A percentile compares a stretch with the other conserved stretches of the same genome.
Evolutionary conservation across 2,329 filamentous ascomycete species (phyloP).

Genomic region (Scolecobasidium constrictum): DNA sequence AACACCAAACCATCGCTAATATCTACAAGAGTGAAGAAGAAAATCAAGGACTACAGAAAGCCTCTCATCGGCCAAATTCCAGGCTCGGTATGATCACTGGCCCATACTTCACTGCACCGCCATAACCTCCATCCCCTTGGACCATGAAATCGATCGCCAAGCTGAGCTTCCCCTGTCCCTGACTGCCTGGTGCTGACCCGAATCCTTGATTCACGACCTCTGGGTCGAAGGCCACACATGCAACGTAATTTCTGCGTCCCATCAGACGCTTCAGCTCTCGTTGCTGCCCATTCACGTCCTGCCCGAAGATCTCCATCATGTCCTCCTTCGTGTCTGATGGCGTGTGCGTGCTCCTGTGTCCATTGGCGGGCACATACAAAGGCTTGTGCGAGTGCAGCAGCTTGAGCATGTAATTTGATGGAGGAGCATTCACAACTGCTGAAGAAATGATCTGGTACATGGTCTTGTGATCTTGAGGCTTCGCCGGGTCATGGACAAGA

Average conservation of each 20-base stretch:
- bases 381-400: slow-evolving; percentile 92
- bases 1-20: too few species aligned
- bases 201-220: slow-evolving; percentile 51
- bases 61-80: slow-evolving; percentile 36
- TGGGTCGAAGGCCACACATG: slow-evolving; percentile 88
- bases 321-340: slow-evolving; percentile 94
- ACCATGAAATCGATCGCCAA: slow-evolving; percentile 95
- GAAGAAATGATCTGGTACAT: slow-evolving; percentile 98
- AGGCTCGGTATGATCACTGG: slow-evolving; percentile 81
- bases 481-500: slow-evolving; percentile 83
- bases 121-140: slow-evolving; percentile 76
- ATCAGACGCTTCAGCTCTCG: slow-evolving; percentile 87
- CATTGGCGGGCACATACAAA: slow-evolving; percentile 84
- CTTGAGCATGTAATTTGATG: slow-evolving; percentile 76
- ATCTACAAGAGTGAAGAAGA: too few species aligned
- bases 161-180: slow-evolving; percentile 49
- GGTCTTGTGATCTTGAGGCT: slow-evolving; percentile 90
- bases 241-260: slow-evolving; percentile 84
- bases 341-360: slow-evolving; percentile 56
- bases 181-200: slow-evolving; percentile 22
- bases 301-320: slow-evolving; percentile 99
- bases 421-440: slow-evolving; percentile 81
- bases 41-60: too few species aligned
- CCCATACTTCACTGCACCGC: slow-evolving; percentile 84
- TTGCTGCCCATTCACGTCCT: slow-evolving; percentile 72